Conservation (phyloP, 352 stramenopile species). For the Plasmopara viticola region DNA sequence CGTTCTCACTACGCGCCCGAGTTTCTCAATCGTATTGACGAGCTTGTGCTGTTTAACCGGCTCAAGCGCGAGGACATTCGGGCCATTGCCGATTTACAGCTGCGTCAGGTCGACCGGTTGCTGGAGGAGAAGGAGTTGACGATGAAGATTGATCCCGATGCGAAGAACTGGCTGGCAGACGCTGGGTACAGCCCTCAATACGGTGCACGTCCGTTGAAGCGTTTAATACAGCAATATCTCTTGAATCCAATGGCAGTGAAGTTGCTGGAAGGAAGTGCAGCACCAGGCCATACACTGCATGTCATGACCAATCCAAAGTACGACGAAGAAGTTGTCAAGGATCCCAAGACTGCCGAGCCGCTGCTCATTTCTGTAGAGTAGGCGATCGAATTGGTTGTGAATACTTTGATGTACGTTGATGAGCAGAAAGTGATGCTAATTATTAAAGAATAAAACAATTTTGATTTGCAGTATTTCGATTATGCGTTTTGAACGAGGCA, state of each 20-base stretch:
- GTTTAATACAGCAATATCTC: conserved; percentile 93
- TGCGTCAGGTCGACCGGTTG: conserved; percentile 85
- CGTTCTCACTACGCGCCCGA: conserved; percentile 94
- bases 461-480: too few relatives aligned
- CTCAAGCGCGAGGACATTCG: conserved; percentile 88
- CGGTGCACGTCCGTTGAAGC: conserved; percentile 94
- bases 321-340: conserved; percentile 39
- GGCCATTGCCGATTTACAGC: conserved; percentile 92
- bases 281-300: conserved; percentile 72
- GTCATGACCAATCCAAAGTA: conserved; percentile 53
- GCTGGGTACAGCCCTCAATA: conserved; percentile 94
- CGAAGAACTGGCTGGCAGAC: conserved; percentile 90
- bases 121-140: conserved; percentile 90
- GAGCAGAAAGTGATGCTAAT: too few relatives aligned
- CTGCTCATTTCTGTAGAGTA: conserved; percentile 29
- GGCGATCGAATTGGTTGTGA: background rate
- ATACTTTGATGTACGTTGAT: too few relatives aligned
- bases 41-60: conserved; percentile 97
- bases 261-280: conserved; percentile 80
- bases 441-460: too few relatives aligned
- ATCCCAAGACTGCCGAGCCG: conserved; percentile 35
- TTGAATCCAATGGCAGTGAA: conserved; percentile 92
- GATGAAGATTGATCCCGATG: conserved; percentile 85
- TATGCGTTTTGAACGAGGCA: too few relatives aligned
- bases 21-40: conserved; percentile 98